Base-by-base conservation (phyloP, 495 filamentous ascomycete species). In the Neurospora discreta region DNA sequence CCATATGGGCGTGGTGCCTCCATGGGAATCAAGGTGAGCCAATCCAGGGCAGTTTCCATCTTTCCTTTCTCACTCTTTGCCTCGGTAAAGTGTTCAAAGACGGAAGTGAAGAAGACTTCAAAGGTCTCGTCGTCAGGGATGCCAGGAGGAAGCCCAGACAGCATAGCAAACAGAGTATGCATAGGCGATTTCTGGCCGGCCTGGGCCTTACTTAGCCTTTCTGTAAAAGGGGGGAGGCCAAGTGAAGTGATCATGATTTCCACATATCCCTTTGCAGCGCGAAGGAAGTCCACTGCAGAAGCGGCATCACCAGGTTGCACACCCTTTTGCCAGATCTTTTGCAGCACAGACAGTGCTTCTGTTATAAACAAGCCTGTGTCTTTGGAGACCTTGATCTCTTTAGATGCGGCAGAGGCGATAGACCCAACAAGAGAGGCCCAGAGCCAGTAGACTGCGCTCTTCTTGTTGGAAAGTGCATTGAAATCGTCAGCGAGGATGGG, bases 301-400 rank as follows among this genome's bases (percentile, higher is more conserved):
- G 72, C 72, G 13, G 77, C 74, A 3, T 74, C 72, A 16, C 77
- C 72, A 20, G 44, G 43, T 18, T 74, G 73, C 15, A 76, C 38
- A 3, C 77, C 77, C 3, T 83, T 84, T 10, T 69, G 73, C 92
- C 95, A 97, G 4, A 94, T 81, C 16, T 83, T 87, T 69, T 89
- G 87, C 11, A 97, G 78, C 26, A 91, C 74, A 38, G 87, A 87
- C 70, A 95, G 84, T 30, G 93, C 82, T 68, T 89, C 85, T 13
- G 92, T 89, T 67, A 97, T 85, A 58, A 93, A 93, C 68, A 89
- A 85, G 81, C 92, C 92, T 6, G 92, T 90, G 71, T 98, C 94
- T 30, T 86, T 86, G 0, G 93, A 93, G 15, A 94, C 91, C 74
- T 93, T 97, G 71, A 99, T 90, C 77, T 99, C 95, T 80, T 96